Base-by-base conservation (phyloP, 148 eudicot genomes). In the Drosera capensis region DNA sequence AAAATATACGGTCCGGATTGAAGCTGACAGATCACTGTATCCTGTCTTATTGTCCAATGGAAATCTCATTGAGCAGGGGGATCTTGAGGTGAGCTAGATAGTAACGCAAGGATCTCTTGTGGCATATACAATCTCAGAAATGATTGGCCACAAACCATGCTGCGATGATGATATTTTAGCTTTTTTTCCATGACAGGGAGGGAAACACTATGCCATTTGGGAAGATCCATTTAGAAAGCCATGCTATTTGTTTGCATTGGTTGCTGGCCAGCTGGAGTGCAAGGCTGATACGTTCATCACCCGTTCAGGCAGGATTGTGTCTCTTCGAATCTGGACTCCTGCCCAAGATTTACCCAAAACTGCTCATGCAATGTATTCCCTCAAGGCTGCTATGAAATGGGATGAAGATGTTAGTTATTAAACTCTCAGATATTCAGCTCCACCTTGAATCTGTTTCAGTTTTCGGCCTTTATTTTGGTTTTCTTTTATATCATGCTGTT, bases 371-470 rank as follows among this genome's bases (percentile, higher is more conserved):
- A 92, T 92, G 99, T 81, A 92, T 67, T 92, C 95, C 56, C 81
- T 92, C 23, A 85, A 92, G 77, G 88, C 88, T 6, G 85, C 99
- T 18, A 92, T 92, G 99, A 92, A 92, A 68, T 92, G 99, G 99
- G 99, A 92, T 62, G 99, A 92, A 62, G 95, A 92, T 61, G 99
- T 85, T 29, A 51, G 90, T 55, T 57, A 39, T 57, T 51, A 1
- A 24, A 40, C 14, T 25, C 13, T 63, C 19, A 21, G n/a, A 17
- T 42, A 26, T 1, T 22, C 19, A 37, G 4, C 42, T 31, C 23
- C 11, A 26, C 16, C 23, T 39, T 5, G 26, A 26, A 20, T n/a
- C n/a, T n/a, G n/a, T n/a, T n/a, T n/a, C n/a, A n/a, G n/a, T n/a
- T n/a, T n/a, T n/a, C n/a, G n/a, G n/a, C n/a, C n/a, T n/a, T n/a